These are phyloP conservation scores for Metroxylon sagu DNA, from an alignment of 176 grass and related monocot species.

Conservation along the genomic window DNA sequence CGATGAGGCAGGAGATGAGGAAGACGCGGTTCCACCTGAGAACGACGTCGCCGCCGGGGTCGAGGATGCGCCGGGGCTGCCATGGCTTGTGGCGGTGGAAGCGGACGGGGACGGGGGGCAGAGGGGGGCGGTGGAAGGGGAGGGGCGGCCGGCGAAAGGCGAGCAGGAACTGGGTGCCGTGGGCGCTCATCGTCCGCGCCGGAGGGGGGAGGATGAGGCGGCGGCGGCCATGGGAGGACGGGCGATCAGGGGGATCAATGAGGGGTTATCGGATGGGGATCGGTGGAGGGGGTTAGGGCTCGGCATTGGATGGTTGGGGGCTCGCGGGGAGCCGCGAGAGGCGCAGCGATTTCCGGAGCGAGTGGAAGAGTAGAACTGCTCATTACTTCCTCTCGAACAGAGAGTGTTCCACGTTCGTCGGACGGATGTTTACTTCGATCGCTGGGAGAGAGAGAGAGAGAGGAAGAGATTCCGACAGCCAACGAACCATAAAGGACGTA, in stretches of 20 bases:
- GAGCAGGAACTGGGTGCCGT: background rate
- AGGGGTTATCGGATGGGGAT: background rate
- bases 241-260: background rate
- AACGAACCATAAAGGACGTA: no score
- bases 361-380: background rate
- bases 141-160: background rate
- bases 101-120: background rate
- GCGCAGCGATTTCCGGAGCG: slow-evolving; percentile 1
- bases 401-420: no score
- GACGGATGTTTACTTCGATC: no score
- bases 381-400: background rate
- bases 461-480: no score
- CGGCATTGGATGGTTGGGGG: background rate
- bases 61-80: slow-evolving; percentile 75
- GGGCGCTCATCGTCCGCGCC: slow-evolving; percentile 12
- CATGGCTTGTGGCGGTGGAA: slow-evolving; percentile 27
- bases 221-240: slow-evolving; percentile 2
- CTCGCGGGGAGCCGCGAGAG: slow-evolving; percentile 4
- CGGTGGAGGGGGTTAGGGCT: background rate
- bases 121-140: background rate
- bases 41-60: slow-evolving; percentile 72
- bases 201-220: background rate
- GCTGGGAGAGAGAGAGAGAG: no score
- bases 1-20: slow-evolving; percentile 67
- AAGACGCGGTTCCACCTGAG: slow-evolving; percentile 81